These are phyloP conservation scores for Cutaneotrichosporon sp. DNA, from an alignment of 1,284 basidiomycete species.

Conservation along the genomic window DNA sequence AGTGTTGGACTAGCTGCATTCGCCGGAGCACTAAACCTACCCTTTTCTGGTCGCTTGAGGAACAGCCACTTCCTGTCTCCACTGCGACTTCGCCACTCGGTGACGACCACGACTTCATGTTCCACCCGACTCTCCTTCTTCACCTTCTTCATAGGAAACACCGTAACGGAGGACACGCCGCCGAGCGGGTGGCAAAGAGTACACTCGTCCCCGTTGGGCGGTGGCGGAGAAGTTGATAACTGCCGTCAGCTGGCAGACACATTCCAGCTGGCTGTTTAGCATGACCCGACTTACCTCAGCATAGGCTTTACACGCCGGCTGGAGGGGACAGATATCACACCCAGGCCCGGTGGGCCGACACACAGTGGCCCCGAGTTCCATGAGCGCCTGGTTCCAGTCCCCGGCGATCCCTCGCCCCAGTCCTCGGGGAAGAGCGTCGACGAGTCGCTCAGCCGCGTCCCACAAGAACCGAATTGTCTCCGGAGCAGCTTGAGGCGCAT, in stretches of 20 bases:
- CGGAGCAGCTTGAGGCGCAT: slow-evolving; percentile 75
- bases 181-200: slow-evolving; percentile 65
- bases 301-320: slow-evolving; percentile 63
- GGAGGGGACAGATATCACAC: slow-evolving; percentile 69
- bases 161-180: slow-evolving; percentile 54
- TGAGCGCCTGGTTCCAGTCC: slow-evolving; percentile 69
- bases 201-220: slow-evolving; percentile 60
- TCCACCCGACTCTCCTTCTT: slow-evolving; percentile 82
- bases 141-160: slow-evolving; percentile 80
- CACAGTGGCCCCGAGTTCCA: slow-evolving; percentile 73
- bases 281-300: slow-evolving; percentile 50
- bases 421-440: slow-evolving; percentile 51
- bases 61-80: slow-evolving; percentile 59
- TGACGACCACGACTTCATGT: slow-evolving; percentile 73
- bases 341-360: slow-evolving; percentile 76
- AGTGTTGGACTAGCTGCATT: too few species aligned
- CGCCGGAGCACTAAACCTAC: slow-evolving; percentile 49
- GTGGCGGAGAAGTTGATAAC: slow-evolving; percentile 21
- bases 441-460: slow-evolving; percentile 66
- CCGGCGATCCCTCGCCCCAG: slow-evolving; percentile 52
- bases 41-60: slow-evolving; percentile 72
- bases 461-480: slow-evolving; percentile 73
- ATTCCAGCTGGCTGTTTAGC: too few species aligned
- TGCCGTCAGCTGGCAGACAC: slow-evolving; percentile 14
- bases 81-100: slow-evolving; percentile 66